Evolutionary conservation across 306 rosid genomes (phyloP), one percentile per base, ranked within the genome.

Genomic region (Hippophae tibetana): DNA sequence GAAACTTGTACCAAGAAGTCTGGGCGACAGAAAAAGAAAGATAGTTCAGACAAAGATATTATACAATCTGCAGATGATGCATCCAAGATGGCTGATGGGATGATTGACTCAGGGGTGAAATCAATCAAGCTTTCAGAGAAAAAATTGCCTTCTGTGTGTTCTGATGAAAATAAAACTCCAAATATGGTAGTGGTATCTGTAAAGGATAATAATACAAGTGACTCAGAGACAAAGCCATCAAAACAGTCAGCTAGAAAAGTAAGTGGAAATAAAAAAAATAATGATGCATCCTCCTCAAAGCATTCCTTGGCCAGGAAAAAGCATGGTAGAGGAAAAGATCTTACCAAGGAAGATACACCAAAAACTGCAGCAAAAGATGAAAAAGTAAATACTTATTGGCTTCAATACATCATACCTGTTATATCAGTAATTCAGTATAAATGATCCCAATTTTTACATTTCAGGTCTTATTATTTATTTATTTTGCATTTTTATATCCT

Each of bases 21-120:
- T 55, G 89, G 78, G 58, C 76, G 63, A 49, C 47, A 67, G 13
- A 81, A 79, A 63, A 69, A 70, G 69, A 81, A 81, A 56, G 87
- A 69, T 13, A 66, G 58, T 48, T 56, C 72, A 25, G 66, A 43
- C 25, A 79, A 81, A 63, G 83, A 76, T 64, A 79, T 26, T 52
- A 55, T 66, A 50, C 69, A 62, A 50, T 26, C 69, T 47, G 18
- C 64, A 14, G 79, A 81, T 52, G 78, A 70, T 71, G 72, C 65
- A 68, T 65, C 77, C 56, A 83, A 72, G 58, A 76, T 60, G 31
- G 72, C 83, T 31, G 92, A 77, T 56, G 86, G 64, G 64, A 74
- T 76, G 60, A 77, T 82, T 68, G 84, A 85, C 58, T 78, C 88
- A 6, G 96, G 77, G 55, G 75, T 68, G 44, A 88, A 81, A 65